phyloP scores from a whole-genome alignment of 768 basidiomycete genomes.

The Leccinum boreale region DNA sequence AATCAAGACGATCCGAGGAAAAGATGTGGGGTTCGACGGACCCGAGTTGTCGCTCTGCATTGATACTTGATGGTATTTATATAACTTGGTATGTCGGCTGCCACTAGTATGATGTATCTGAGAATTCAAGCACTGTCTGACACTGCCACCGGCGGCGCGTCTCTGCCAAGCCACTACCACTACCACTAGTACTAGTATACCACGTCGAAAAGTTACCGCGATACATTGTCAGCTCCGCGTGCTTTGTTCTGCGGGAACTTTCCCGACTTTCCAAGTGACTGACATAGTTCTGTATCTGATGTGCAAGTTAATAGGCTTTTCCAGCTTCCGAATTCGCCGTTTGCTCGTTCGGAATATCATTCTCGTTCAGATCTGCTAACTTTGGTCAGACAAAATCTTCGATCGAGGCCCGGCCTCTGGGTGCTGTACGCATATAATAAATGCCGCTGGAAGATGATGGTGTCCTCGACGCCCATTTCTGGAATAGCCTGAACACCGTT shows the following conservation, averaged over 20 bases:
- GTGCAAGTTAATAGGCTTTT: too few relatives aligned
- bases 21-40: conserved; percentile 6
- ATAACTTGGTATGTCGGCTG: background rate
- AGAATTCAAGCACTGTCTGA: background rate
- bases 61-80: background rate
- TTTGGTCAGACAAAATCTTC: background rate
- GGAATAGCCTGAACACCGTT: background rate
- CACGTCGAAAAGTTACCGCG: background rate
- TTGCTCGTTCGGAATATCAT: background rate
- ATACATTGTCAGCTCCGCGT: background rate
- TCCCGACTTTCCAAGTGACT: background rate
- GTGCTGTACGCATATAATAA: background rate
- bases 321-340: too few relatives aligned
- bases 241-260: background rate
- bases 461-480: background rate
- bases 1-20: background rate
- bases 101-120: background rate
- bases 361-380: background rate
- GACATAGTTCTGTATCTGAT: background rate
- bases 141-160: background rate
- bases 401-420: background rate
- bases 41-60: conserved; percentile 54
- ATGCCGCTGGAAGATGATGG: background rate
- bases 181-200: too few relatives aligned
- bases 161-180: background rate